Conservation (phyloP, 768 basidiomycete species). For the Rhodotorula babjevae region DNA sequence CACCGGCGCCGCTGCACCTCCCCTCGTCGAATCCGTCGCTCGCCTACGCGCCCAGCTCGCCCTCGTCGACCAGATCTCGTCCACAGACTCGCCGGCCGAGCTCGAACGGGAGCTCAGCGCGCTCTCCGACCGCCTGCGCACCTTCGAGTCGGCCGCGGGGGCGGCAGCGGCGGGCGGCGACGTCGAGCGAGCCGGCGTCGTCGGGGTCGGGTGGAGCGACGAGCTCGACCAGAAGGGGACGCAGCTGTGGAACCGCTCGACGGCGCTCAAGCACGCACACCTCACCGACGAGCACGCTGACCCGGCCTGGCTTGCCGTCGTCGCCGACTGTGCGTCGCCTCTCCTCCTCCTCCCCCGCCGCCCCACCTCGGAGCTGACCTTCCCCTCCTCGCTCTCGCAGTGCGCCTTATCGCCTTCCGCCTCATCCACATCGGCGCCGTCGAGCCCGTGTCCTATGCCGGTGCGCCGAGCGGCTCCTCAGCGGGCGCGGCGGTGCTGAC, state of each 20-base stretch:
- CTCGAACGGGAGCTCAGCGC: not conserved
- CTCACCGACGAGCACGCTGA: not conserved
- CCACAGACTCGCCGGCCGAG: not conserved
- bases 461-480: not conserved
- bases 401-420: not conserved
- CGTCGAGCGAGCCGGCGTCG: not conserved
- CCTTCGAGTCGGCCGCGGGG: not conserved
- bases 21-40: not conserved
- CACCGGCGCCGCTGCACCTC: not conserved
- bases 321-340: not conserved
- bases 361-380: not conserved
- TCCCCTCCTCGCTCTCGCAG: not conserved
- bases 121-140: not conserved
- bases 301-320: too few species aligned
- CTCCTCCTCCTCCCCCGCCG: not conserved
- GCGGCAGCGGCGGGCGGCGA: too few species aligned
- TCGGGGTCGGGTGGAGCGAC: not conserved
- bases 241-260: slow-evolving; percentile 17
- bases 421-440: slow-evolving; percentile 11
- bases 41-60: not conserved
- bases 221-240: slow-evolving; percentile 10
- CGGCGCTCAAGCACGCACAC: not conserved
- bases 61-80: not conserved
- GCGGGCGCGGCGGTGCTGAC: too few species aligned
- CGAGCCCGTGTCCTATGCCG: not conserved